Base-by-base conservation (phyloP, 371 early-diverging fungal species). In the Mucor saturninus region DNA sequence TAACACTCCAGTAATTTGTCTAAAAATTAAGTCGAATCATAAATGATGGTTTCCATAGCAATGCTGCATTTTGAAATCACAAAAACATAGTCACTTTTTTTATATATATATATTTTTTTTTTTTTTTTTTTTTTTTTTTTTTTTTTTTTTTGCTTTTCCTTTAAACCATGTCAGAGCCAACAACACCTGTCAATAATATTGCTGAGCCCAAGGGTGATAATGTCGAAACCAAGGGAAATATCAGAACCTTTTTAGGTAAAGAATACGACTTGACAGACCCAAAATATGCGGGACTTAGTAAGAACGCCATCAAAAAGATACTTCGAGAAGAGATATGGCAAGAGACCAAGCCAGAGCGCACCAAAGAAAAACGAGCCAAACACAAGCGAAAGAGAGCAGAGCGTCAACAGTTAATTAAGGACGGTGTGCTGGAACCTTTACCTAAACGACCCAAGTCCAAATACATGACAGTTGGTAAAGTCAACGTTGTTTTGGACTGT, bases 401-500 rank as follows among this genome's bases (percentile, higher is more conserved):
- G 48, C 68, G 73, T 14, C 62, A 61, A 2, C 53, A 76, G 54
- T 43, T 73, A 14, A 68, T 74, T 8, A 64, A 70, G 13, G 68
- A 78, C 4, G 82, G 82, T 9, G 56, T 74, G 3, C 7, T 81
- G 10, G 70, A 68, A 14, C 72, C 73, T 10, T 56, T 66, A 32
- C 71, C 76, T 0, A 82, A 82, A 43, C 51, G 67, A 56, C 65
- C 62, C 5, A 65, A 56, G 50, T 50, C 65, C 3, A 67, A 73
- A 11, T 62, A 74, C 9, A 71, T 77, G 54, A 67, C 56, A 28
- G 66, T 73, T 9, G 71, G 76, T 15, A 68, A 71, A 2, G 62
- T 75, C 4, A 65, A 64, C 26, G 73, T 95, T 35, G 82, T 91
- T 1, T 71, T 93, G 13, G 94, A 93, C 67, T 86, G 89, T 80